Conservation (phyloP, 2,329 filamentous ascomycete genomes). For the Phialocephala subalpina region DNA sequence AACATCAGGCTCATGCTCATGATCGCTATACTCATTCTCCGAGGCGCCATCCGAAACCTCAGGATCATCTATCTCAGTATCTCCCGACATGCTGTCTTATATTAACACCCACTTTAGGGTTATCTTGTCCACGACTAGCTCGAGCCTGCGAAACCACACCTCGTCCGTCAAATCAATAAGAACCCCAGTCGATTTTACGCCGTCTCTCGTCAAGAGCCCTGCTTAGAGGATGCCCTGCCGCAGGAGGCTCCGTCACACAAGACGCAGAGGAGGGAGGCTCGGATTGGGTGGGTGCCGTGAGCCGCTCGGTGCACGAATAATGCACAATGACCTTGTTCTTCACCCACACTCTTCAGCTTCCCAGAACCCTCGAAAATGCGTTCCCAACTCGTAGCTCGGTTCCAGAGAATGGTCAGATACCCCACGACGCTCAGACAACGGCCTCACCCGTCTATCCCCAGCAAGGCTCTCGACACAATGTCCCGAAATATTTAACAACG, state of each 20-base stretch:
- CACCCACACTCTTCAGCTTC: constrained; percentile 34
- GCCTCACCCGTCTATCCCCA: constrained; percentile 30
- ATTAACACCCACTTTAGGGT: constrained; percentile 22
- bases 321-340: constrained; percentile 39
- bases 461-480: constrained; percentile 27
- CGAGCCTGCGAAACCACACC: constrained; percentile 43
- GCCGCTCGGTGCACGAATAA: constrained; percentile 35
- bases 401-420: background rate
- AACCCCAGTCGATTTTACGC: constrained; percentile 31
- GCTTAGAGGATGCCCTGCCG: constrained; percentile 35
- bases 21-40: constrained; percentile 46
- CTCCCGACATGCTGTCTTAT: constrained; percentile 46
- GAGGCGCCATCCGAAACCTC: constrained; percentile 46
- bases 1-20: constrained; percentile 43
- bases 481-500: constrained; percentile 28
- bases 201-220: constrained; percentile 37
- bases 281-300: constrained; percentile 38
- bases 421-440: constrained; percentile 18
- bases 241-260: constrained; percentile 40
- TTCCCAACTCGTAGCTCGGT: background rate
- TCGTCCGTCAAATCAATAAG: constrained; percentile 37
- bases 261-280: constrained; percentile 30
- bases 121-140: constrained; percentile 33
- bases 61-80: constrained; percentile 45
- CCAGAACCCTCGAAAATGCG: constrained; percentile 15